phyloP scores from a whole-genome alignment of 139 green algal genomes.

The Chlorella sp. region DNA sequence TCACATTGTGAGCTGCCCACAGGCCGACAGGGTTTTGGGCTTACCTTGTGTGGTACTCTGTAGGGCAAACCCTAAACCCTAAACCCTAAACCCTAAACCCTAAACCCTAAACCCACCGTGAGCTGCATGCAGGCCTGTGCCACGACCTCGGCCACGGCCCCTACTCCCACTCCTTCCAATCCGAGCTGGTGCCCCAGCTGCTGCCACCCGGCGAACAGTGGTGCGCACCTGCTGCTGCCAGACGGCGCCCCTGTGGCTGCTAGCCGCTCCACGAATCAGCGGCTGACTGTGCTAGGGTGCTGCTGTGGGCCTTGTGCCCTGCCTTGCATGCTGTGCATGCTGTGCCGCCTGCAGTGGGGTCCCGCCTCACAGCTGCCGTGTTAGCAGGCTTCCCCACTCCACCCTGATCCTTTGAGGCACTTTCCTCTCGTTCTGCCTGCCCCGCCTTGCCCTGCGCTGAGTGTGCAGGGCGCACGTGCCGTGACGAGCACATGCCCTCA shows the following conservation, averaged over 20 bases:
- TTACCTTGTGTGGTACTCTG: too few relatives aligned
- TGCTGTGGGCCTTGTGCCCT: too few relatives aligned
- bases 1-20: too few relatives aligned
- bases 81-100: too few relatives aligned
- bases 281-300: neutral
- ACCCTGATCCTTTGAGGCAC: too few relatives aligned
- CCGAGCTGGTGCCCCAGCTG: conserved; percentile 60
- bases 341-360: neutral
- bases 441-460: too few relatives aligned
- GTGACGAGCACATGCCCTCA: too few relatives aligned
- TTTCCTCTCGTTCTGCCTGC: too few relatives aligned
- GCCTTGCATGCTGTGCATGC: neutral
- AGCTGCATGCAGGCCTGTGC: conserved; percentile 71
- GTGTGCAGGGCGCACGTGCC: too few relatives aligned
- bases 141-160: conserved; percentile 94
- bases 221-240: neutral
- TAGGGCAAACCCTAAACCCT: too few relatives aligned
- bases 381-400: neutral
- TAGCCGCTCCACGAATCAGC: neutral
- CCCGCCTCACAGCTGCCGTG: neutral
- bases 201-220: neutral
- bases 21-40: too few relatives aligned
- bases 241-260: neutral
- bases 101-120: neutral
- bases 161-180: conserved; percentile 49